These are phyloP conservation scores for Polygonum maritimum DNA, from an alignment of 148 eudicot species.

Conservation along the genomic window DNA sequence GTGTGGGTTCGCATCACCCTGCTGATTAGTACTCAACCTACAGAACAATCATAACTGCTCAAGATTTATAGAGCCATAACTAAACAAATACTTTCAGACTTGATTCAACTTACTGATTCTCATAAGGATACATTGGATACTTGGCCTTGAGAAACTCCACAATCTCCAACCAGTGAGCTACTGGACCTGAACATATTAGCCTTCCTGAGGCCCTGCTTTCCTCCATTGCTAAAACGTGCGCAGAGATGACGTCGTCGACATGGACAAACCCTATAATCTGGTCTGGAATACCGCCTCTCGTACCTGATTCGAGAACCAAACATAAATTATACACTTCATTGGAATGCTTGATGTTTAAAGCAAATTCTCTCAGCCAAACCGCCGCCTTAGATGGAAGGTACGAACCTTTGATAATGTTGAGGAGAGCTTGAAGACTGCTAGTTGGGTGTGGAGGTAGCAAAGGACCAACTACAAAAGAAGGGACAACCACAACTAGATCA, in stretches of 20 bases:
- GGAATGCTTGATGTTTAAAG: no score
- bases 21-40: slow-evolving; percentile 44
- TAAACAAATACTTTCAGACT: background rate
- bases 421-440: slow-evolving; percentile 59
- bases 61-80: background rate
- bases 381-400: no score
- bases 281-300: slow-evolving; percentile 57
- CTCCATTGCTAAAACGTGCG: slow-evolving; percentile 86
- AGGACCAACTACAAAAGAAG: slow-evolving; percentile 76
- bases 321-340: background rate
- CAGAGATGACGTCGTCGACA: slow-evolving; percentile 56
- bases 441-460: slow-evolving; percentile 77
- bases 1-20: slow-evolving; percentile 66
- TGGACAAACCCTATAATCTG: slow-evolving; percentile 71
- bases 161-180: slow-evolving; percentile 83
- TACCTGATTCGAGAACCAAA: slow-evolving; percentile 24
- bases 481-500: slow-evolving; percentile 74
- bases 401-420: slow-evolving; percentile 56
- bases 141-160: slow-evolving; percentile 61
- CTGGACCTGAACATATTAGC: slow-evolving; percentile 67
- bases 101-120: slow-evolving; percentile 28
- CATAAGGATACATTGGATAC: slow-evolving; percentile 66
- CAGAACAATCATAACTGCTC: background rate
- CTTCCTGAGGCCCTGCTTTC: slow-evolving; percentile 65
- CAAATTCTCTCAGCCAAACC: no score